These are phyloP conservation scores for Copromyces sp. DNA, from an alignment of 495 filamentous ascomycete genomes.

Conservation along the genomic window DNA sequence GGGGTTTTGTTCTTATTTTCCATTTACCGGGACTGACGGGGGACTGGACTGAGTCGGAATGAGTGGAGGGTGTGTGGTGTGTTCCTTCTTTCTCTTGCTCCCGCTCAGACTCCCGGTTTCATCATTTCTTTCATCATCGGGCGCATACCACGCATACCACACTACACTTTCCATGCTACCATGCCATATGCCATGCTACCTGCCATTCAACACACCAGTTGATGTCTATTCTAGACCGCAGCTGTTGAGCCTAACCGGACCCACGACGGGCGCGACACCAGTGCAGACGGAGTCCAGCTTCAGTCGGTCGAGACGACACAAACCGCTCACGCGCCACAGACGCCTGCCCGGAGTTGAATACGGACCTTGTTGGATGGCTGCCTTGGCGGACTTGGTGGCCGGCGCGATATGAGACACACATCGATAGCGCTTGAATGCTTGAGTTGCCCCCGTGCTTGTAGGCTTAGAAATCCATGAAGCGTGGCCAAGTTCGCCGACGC, in stretches of 20 bases:
- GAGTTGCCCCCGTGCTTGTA: neutral
- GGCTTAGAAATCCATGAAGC: neutral
- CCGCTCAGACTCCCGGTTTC: slow-evolving; percentile 20
- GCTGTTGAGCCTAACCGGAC: neutral
- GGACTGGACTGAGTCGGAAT: neutral
- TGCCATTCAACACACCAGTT: neutral
- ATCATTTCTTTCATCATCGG: slow-evolving; percentile 26
- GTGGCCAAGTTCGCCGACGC: neutral
- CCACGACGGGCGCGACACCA: neutral
- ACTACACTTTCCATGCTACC: neutral
- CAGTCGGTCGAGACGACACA: neutral
- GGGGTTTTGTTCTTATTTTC: slow-evolving; percentile 1
- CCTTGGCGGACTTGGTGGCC: neutral
- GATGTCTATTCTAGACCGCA: neutral
- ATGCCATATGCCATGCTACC: neutral
- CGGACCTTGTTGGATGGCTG: neutral
- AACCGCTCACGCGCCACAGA: neutral
- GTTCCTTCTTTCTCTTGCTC: slow-evolving; percentile 1
- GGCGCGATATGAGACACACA: neutral
- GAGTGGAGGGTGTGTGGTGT: slow-evolving; percentile 4
- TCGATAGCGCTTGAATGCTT: neutral
- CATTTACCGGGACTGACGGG: neutral
- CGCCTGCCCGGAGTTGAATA: neutral
- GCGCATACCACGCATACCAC: neutral
- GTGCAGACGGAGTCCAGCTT: neutral